Percentiles rank a stretch among this genome's conserved stretches.
Conservation (phyloP, 2,329 filamentous ascomycete species). For the Arthrobotrys pseudoclavata region DNA sequence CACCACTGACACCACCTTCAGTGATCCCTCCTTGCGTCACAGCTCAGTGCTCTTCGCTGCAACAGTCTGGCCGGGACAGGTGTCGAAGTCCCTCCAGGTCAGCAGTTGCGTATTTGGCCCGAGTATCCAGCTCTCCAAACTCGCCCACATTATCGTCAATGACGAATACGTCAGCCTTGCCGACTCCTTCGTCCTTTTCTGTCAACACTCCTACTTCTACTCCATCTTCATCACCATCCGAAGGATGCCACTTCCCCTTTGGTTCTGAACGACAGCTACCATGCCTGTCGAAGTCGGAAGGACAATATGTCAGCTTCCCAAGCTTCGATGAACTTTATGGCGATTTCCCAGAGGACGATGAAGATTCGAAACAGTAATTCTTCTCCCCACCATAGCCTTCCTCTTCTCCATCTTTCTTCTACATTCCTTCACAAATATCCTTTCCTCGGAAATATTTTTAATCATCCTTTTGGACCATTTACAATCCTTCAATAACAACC, state of each 20-base stretch:
- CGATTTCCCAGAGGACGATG: slow-evolving; percentile 65
- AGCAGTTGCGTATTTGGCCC: slow-evolving; percentile 67
- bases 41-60: slow-evolving; percentile 66
- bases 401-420: slow-evolving; percentile 12
- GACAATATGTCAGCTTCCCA: slow-evolving; percentile 79
- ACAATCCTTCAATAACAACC: slow-evolving; percentile 46
- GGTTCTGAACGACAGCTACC: slow-evolving; percentile 55
- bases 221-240: slow-evolving; percentile 65
- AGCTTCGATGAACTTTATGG: slow-evolving; percentile 78
- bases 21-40: slow-evolving; percentile 68
- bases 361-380: slow-evolving; percentile 55
- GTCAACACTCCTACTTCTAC: slow-evolving; percentile 65
- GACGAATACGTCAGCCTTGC: slow-evolving; percentile 58
- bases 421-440: slow-evolving; percentile 43
- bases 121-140: slow-evolving; percentile 65
- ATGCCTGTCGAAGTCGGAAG: slow-evolving; percentile 63
- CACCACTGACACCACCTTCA: slow-evolving; percentile 68
- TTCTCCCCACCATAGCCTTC: slow-evolving; percentile 1
- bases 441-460: slow-evolving; percentile 39
- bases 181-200: slow-evolving; percentile 58
- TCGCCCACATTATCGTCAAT: slow-evolving; percentile 57
- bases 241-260: slow-evolving; percentile 65
- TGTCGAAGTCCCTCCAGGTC: slow-evolving; percentile 66
- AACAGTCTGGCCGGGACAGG: slow-evolving; percentile 67
- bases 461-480: slow-evolving; percentile 48